Conservation (phyloP, 345 rosid species). For the Bruguiera parviflora region DNA sequence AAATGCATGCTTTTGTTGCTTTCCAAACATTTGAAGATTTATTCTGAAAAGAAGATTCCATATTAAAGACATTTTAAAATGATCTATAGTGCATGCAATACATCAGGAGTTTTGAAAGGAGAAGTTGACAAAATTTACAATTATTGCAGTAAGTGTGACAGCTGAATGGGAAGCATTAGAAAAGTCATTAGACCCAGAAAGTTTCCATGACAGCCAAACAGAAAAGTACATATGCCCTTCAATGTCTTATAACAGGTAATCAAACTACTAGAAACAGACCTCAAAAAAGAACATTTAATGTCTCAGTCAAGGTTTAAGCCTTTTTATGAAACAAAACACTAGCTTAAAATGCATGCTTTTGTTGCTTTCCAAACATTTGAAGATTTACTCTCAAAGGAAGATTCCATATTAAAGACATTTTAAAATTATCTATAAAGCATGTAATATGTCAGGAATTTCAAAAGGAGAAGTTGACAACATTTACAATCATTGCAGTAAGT, state of each 20-base stretch:
- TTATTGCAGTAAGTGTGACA: constrained; percentile 47
- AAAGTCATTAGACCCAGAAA: too few relatives aligned
- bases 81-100: too few relatives aligned
- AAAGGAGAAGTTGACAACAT: background rate
- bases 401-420: too few relatives aligned
- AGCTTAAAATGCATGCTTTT: constrained; percentile 53
- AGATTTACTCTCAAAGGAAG: constrained; percentile 65
- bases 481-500: constrained; percentile 59
- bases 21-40: constrained; percentile 88
- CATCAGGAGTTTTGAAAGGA: background rate
- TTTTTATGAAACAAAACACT: too few relatives aligned
- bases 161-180: too few relatives aligned
- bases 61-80: too few relatives aligned
- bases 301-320: too few relatives aligned
- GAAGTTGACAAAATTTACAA: constrained; percentile 36
- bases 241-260: constrained; percentile 38
- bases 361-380: constrained; percentile 91
- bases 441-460: background rate
- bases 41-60: constrained; percentile 42
- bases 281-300: too few relatives aligned
- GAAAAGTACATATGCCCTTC: constrained; percentile 48
- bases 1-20: constrained; percentile 83
- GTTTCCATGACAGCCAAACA: too few relatives aligned
- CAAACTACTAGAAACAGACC: too few relatives aligned
- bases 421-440: too few relatives aligned